Conservation (phyloP, 2,329 filamentous ascomycete species). For the Atkinsonella hypoxylon region DNA sequence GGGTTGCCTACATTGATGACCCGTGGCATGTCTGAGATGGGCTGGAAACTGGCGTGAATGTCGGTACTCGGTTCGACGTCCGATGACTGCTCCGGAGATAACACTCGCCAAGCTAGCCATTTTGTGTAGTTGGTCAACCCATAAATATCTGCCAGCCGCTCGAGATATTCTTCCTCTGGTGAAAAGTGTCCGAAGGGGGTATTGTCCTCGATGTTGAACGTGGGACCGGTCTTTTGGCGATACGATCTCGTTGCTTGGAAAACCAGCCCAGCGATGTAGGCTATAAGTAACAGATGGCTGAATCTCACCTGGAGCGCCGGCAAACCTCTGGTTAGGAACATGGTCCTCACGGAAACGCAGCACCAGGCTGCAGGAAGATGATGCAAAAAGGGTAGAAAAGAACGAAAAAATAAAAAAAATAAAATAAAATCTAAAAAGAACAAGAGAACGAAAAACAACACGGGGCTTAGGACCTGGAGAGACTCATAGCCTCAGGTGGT, state of each 20-base stretch:
- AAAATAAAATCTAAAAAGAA: no score
- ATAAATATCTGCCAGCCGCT: conserved; percentile 15
- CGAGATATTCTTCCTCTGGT: conserved; percentile 22
- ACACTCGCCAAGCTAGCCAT: conserved; percentile 24
- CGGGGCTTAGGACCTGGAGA: not conserved
- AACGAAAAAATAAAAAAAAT: not conserved
- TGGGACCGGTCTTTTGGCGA: conserved; percentile 4
- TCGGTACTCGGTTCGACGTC: conserved; percentile 17
- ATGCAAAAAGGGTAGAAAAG: not conserved
- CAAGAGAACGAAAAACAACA: not conserved
- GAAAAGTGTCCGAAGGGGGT: conserved; percentile 8
- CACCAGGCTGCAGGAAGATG: conserved; percentile 3
- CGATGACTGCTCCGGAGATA: conserved; percentile 16
- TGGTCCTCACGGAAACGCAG: conserved; percentile 10
- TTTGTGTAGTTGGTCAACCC: conserved; percentile 19
- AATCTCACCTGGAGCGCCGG: conserved; percentile 13
- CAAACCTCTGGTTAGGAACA: conserved; percentile 16
- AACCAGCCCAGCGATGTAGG: conserved; percentile 16
- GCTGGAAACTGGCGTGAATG: conserved; percentile 20
- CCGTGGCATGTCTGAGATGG: conserved; percentile 13
- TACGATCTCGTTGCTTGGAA: conserved; percentile 12
- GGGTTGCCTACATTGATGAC: conserved; percentile 17
- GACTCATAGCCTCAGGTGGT: not conserved
- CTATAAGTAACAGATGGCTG: conserved; percentile 12
- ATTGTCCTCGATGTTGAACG: conserved; percentile 9